Conservation (phyloP, 2,329 filamentous ascomycete genomes). For the Aspergillus carbonarius region DNA sequence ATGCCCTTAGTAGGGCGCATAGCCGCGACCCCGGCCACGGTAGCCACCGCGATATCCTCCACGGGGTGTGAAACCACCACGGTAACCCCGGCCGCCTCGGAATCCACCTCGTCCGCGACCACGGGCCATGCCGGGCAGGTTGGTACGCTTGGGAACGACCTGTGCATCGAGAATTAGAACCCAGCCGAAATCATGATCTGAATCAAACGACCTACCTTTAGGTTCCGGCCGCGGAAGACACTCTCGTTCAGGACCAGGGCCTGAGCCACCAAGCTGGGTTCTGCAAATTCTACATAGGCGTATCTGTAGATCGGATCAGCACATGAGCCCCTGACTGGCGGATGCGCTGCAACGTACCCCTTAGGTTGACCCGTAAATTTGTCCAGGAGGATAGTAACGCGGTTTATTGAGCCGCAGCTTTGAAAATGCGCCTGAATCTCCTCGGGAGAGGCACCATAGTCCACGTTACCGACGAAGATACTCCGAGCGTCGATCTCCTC, state of each 20-base stretch:
- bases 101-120: slow-evolving; percentile 58
- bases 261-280: slow-evolving; percentile 87
- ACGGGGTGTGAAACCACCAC: slow-evolving; percentile 47
- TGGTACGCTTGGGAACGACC: slow-evolving; percentile 91
- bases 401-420: slow-evolving; percentile 94
- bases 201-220: slow-evolving; percentile 68
- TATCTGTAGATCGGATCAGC: slow-evolving; percentile 62
- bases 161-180: slow-evolving; percentile 38
- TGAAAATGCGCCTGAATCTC: slow-evolving; percentile 99
- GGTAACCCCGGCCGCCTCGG: slow-evolving; percentile 53
- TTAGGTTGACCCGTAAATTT: slow-evolving; percentile 99
- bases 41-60: slow-evolving; percentile 62
- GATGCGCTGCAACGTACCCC: slow-evolving; percentile 63
- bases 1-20: slow-evolving; percentile 44
- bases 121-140: slow-evolving; percentile 89
- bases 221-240: slow-evolving; percentile 87
- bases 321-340: slow-evolving; percentile 12
- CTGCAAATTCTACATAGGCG: slow-evolving; percentile 97
- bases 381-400: slow-evolving; percentile 94
- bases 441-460: slow-evolving; percentile 94
- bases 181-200: not conserved
- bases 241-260: slow-evolving; percentile 96
- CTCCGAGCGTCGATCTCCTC: slow-evolving; percentile 93
- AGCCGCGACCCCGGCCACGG: slow-evolving; percentile 48
- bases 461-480: slow-evolving; percentile 98